A percentile compares a stretch with the other conserved stretches of the same genome.
These are phyloP conservation scores for Sphaerobolus stellatus DNA, from an alignment of 1,284 basidiomycete species.

Conservation along the genomic window DNA sequence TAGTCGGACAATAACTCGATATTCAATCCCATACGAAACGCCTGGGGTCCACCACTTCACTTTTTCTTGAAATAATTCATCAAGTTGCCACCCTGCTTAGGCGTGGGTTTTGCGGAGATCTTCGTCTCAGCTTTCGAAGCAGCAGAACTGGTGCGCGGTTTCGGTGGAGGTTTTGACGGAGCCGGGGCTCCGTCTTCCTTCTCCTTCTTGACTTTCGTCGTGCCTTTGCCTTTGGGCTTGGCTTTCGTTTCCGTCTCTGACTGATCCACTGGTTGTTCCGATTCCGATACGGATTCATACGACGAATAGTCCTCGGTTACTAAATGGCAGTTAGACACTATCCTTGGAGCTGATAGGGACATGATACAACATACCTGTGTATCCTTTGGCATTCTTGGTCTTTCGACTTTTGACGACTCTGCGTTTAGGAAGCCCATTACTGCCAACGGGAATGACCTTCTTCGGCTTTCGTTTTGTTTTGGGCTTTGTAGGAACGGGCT, in stretches of 20 bases:
- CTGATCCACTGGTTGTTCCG: not conserved
- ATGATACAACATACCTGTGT: slow-evolving; percentile 53
- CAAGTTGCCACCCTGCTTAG: no score
- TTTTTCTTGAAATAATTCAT: no score
- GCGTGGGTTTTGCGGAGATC: no score
- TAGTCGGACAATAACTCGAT: no score
- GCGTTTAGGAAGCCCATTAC: slow-evolving; percentile 71
- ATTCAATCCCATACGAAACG: no score
- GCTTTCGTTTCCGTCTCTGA: not conserved
- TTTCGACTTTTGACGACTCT: slow-evolving; percentile 58
- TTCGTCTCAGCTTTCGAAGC: no score
- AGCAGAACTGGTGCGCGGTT: no score
- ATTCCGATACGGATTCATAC: slow-evolving; percentile 62
- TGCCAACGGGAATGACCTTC: slow-evolving; percentile 62
- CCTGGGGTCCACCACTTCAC: no score
- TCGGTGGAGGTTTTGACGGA: no score
- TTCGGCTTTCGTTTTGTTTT: slow-evolving; percentile 46
- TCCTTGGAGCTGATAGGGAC: not conserved
- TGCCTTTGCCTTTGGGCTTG: slow-evolving; percentile 1
- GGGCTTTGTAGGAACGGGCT: not conserved
- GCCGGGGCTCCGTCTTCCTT: not conserved
- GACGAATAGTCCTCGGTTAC: slow-evolving; percentile 76
- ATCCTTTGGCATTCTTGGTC: slow-evolving; percentile 63
- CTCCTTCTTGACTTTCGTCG: not conserved
- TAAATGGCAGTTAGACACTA: slow-evolving; percentile 30